Conservation (phyloP, 73 alveolate genomes). For the Urostyla sp. region DNA sequence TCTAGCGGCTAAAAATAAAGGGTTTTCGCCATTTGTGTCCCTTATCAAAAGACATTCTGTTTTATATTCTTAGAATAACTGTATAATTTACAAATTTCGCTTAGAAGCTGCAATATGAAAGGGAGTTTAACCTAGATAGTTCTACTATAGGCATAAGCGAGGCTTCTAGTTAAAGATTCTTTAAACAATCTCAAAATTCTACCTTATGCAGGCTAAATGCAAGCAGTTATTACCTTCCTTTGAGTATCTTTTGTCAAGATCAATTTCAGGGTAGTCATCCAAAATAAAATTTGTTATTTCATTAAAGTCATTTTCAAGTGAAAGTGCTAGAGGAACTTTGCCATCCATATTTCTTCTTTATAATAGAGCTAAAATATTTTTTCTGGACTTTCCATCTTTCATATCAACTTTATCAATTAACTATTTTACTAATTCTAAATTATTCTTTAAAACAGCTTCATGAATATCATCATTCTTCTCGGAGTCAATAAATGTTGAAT, state of each 20-base stretch:
- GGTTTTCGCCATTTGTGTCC: constrained; percentile 67
- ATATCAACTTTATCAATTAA: neutral
- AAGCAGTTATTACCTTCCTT: constrained; percentile 65
- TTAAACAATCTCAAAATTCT: constrained; percentile 27
- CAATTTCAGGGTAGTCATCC: constrained; percentile 54
- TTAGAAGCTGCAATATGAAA: constrained; percentile 56
- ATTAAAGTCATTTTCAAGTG: constrained; percentile 63
- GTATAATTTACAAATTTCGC: constrained; percentile 31
- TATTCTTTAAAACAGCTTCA: constrained; percentile 52
- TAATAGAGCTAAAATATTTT: neutral
- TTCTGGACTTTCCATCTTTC: constrained; percentile 42
- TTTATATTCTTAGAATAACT: constrained; percentile 40
- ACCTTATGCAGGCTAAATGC: constrained; percentile 62
- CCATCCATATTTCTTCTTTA: constrained; percentile 63
- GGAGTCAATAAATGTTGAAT: constrained; percentile 53
- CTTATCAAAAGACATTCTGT: constrained; percentile 37
- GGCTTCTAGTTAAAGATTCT: constrained; percentile 33
- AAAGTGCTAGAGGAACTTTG: constrained; percentile 60
- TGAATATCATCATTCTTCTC: constrained; percentile 61
- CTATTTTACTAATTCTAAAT: constrained; percentile 4
- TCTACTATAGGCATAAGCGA: constrained; percentile 36
- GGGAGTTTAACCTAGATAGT: constrained; percentile 64
- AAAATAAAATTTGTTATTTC: constrained; percentile 45
- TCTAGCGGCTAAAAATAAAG: constrained; percentile 60
- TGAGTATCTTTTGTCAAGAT: constrained; percentile 45